A percentile compares a stretch with the other conserved stretches of the same genome.
Evolutionary conservation across 106 monocot genomes (phyloP).

Genomic region (Vanilla planifolia): DNA sequence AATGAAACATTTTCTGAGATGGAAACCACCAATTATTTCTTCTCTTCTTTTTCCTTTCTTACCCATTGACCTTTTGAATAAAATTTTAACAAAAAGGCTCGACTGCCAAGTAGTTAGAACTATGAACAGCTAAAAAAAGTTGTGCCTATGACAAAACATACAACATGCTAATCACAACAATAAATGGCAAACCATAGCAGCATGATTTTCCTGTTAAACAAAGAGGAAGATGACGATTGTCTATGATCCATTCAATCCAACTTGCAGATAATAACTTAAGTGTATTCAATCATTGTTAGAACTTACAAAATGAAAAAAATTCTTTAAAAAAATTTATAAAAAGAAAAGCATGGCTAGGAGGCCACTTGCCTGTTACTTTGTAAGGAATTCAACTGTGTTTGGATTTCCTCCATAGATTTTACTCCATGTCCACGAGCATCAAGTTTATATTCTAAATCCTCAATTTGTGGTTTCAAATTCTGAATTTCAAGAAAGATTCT

Average conservation of each 20-base stretch:
- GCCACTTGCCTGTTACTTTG: slow-evolving; percentile 33
- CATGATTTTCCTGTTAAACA: background rate
- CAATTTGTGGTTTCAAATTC: slow-evolving; percentile 50
- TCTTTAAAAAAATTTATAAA: too few relatives aligned
- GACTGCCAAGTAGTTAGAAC: background rate
- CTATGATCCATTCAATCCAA: background rate
- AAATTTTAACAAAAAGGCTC: background rate
- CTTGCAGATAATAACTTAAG: background rate
- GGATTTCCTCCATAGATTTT: slow-evolving; percentile 76
- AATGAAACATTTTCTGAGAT: too few relatives aligned
- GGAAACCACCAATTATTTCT: too few relatives aligned
- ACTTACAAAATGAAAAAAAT: too few relatives aligned
- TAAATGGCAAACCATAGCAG: background rate
- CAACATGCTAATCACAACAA: background rate
- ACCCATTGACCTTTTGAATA: background rate
- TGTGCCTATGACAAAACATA: background rate
- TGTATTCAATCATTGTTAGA: too few relatives aligned
- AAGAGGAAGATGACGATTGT: background rate
- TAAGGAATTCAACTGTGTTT: slow-evolving; percentile 50
- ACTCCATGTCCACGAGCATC: slow-evolving; percentile 75
- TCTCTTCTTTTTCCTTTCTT: too few relatives aligned
- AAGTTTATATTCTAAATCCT: slow-evolving; percentile 76
- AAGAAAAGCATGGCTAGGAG: background rate
- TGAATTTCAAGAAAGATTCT: slow-evolving; percentile 60
- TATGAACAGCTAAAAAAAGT: too few relatives aligned